Conservation (phyloP, 345 rosid genomes). For the Bretschneidera sinensis region DNA sequence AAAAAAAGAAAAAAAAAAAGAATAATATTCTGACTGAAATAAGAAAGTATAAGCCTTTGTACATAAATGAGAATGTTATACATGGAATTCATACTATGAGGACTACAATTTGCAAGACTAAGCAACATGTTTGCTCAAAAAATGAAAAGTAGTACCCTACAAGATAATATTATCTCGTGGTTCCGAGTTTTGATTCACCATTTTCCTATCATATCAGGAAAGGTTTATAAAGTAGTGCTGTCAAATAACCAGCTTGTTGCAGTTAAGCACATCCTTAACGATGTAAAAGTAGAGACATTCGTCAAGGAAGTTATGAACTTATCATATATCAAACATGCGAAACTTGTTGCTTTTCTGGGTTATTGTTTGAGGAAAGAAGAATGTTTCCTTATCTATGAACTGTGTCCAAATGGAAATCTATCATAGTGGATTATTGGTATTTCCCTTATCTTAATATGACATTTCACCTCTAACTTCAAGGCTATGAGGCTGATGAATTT, state of each 20-base stretch:
- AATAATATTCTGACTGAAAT: no score
- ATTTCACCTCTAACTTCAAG: not conserved
- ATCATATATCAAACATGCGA: constrained; percentile 34
- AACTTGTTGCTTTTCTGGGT: constrained; percentile 40
- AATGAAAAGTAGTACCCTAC: no score
- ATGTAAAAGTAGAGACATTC: constrained; percentile 39
- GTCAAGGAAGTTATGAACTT: constrained; percentile 41
- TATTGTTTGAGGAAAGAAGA: constrained; percentile 35
- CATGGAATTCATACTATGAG: no score
- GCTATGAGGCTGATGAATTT: not conserved
- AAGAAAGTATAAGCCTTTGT: no score
- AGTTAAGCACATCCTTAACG: constrained; percentile 41
- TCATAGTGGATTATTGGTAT: constrained; percentile 45
- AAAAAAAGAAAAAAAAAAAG: no score
- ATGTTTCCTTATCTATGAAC: constrained; percentile 44
- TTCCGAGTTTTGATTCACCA: not conserved
- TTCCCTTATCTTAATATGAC: not conserved
- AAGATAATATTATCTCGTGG: no score
- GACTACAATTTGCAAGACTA: no score
- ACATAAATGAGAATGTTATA: no score
- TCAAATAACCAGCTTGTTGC: constrained; percentile 35
- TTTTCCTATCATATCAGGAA: constrained; percentile 29
- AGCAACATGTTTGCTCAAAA: no score
- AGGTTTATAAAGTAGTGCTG: constrained; percentile 41
- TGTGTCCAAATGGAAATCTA: constrained; percentile 48